Evolutionary conservation across 2,329 filamentous ascomycete genomes (phyloP).

Genomic region (Gyromitra esculenta): DNA sequence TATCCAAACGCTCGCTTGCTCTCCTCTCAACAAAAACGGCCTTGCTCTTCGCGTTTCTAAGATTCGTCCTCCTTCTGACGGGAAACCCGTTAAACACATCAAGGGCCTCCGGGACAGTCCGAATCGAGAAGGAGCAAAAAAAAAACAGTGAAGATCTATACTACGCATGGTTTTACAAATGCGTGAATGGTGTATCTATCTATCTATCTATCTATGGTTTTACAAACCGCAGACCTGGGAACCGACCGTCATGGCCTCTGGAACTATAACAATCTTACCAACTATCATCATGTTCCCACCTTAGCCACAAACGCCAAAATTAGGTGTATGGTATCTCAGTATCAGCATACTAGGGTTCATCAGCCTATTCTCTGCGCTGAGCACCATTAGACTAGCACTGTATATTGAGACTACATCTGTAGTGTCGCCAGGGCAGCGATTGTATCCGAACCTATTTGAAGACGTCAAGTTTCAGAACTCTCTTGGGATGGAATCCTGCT

Average conservation of each 20-base stretch:
- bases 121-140: not conserved
- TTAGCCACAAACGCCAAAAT: not conserved
- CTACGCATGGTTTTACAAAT: not conserved
- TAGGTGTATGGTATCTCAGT: not conserved
- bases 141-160: not conserved
- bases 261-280: not conserved
- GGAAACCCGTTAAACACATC: not conserved
- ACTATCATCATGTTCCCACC: not conserved
- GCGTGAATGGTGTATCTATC: too few species aligned
- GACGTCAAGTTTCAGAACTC: not conserved
- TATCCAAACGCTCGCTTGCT: not conserved
- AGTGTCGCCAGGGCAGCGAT: not conserved
- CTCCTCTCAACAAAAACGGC: not conserved
- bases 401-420: not conserved
- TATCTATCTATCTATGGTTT: not conserved
- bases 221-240: not conserved
- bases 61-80: not conserved
- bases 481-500: not conserved
- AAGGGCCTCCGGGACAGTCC: not conserved
- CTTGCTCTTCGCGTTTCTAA: not conserved
- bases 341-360: not conserved
- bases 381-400: not conserved
- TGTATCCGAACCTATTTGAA: not conserved
- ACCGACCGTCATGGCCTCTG: not conserved
- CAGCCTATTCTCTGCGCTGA: not conserved